phyloP scores from a whole-genome alignment of 495 filamentous ascomycete species.

The Penicillium taxi region DNA sequence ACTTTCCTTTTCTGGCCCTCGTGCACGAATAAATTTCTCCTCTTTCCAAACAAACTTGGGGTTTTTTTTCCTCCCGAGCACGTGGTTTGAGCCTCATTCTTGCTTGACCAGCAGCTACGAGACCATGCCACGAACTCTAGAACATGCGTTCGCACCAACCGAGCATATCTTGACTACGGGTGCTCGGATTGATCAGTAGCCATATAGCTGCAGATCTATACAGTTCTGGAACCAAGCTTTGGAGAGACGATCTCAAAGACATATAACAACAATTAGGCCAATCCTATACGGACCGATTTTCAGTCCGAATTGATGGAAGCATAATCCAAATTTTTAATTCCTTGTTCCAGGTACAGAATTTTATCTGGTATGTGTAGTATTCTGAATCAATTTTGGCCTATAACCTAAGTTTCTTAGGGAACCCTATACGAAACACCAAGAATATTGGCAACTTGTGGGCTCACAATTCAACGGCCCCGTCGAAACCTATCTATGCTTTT shows the following conservation, averaged over 20 bases:
- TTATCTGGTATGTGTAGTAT: constrained; percentile 30
- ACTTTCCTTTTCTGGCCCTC: no score
- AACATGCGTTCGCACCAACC: constrained; percentile 25
- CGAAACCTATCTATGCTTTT: constrained; percentile 30
- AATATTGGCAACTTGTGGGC: constrained; percentile 26
- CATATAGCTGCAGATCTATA: constrained; percentile 32
- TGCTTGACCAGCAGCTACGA: constrained; percentile 15
- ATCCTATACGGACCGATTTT: constrained; percentile 26
- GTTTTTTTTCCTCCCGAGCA: constrained; percentile 37
- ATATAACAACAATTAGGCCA: constrained; percentile 31
- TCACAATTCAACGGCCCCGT: constrained; percentile 17
- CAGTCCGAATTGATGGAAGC: constrained; percentile 29
- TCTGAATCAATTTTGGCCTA: constrained; percentile 15
- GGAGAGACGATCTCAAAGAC: constrained; percentile 30
- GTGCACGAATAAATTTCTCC: no score
- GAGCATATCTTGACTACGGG: constrained; percentile 38
- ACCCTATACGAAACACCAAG: constrained; percentile 25
- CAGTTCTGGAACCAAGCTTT: constrained; percentile 28
- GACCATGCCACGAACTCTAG: constrained; percentile 35
- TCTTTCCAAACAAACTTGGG: constrained; percentile 36
- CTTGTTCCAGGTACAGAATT: constrained; percentile 29
- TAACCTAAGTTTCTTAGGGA: constrained; percentile 22
- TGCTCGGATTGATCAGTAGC: constrained; percentile 30
- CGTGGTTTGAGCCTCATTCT: constrained; percentile 14
- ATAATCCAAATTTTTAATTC: constrained; percentile 29